Percentiles rank a stretch among this genome's conserved stretches.
phyloP scores from a whole-genome alignment of 2,329 filamentous ascomycete species.

The Phialophora macrospora region DNA sequence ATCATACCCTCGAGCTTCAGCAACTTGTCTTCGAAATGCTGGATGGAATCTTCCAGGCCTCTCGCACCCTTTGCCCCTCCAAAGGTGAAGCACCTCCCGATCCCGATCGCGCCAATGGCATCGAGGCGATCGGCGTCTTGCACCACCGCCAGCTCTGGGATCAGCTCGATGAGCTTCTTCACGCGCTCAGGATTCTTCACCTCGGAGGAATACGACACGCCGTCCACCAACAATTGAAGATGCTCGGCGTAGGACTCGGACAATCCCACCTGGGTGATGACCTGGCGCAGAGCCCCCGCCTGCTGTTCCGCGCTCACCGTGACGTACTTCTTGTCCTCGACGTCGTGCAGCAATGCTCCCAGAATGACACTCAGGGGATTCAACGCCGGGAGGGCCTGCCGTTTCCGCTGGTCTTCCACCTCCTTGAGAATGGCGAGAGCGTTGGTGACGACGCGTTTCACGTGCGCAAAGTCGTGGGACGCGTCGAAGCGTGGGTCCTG shows the following conservation, averaged over 20 bases:
- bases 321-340: constrained; percentile 42
- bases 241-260: constrained; percentile 54
- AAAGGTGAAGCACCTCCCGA: constrained; percentile 78
- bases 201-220: constrained; percentile 80
- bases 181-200: constrained; percentile 66
- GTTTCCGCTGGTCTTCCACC: constrained; percentile 46
- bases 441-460: constrained; percentile 77
- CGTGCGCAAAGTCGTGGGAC: constrained; percentile 87
- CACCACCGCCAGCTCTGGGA: constrained; percentile 80
- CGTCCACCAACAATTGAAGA: constrained; percentile 73
- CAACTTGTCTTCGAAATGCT: constrained; percentile 79
- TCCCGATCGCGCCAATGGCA: constrained; percentile 83
- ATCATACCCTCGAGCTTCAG: constrained; percentile 65
- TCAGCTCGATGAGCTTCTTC: constrained; percentile 61
- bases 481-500: constrained; percentile 60
- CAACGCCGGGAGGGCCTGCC: constrained; percentile 22
- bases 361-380: constrained; percentile 38
- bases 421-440: constrained; percentile 67
- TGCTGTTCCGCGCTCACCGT: constrained; percentile 17
- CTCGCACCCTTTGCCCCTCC: constrained; percentile 64
- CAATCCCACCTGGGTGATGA: constrained; percentile 34
- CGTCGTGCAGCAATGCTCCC: constrained; percentile 41
- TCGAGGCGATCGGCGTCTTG: constrained; percentile 95
- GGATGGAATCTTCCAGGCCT: constrained; percentile 66
- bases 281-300: constrained; percentile 23